Percentiles rank a stretch among this genome's conserved stretches.
phyloP scores from a whole-genome alignment of 2,329 filamentous ascomycete species.

The Sporothrix variecibatus region DNA sequence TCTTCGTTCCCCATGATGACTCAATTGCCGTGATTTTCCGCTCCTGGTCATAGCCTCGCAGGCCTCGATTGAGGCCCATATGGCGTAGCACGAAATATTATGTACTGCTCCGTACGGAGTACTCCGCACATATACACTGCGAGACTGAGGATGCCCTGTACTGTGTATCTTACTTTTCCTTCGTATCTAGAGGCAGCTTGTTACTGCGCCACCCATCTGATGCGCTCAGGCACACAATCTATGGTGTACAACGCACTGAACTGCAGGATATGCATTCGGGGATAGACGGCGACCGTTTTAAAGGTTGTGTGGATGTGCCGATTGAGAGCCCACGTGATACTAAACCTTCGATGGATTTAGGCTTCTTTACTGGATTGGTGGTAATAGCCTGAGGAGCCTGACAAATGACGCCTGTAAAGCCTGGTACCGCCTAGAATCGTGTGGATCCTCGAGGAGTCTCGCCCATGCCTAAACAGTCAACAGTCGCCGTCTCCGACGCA shows the following conservation, averaged over 20 bases:
- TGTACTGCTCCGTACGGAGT: too few species aligned
- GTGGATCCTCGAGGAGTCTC: background rate
- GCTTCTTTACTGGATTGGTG: background rate
- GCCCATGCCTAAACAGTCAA: background rate
- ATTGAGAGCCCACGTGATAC: background rate
- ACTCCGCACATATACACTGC: too few species aligned
- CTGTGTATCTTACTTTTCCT: too few species aligned
- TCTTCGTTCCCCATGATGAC: background rate
- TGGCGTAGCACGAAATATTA: too few species aligned
- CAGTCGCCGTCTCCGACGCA: background rate
- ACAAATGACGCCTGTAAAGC: conserved; percentile 3
- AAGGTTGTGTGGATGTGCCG: background rate
- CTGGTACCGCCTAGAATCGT: background rate
- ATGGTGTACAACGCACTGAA: too few species aligned
- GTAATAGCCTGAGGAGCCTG: background rate
- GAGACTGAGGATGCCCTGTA: too few species aligned
- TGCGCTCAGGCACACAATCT: background rate
- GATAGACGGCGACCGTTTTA: background rate
- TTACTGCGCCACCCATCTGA: background rate
- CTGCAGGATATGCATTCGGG: too few species aligned
- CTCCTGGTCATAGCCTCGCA: background rate
- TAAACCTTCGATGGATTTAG: background rate
- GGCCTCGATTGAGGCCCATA: too few species aligned
- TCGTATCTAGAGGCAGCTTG: background rate
- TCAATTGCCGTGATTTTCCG: background rate